Evolutionary conservation across 495 filamentous ascomycete genomes (phyloP).

Genomic region (Penicillium angulare): DNA sequence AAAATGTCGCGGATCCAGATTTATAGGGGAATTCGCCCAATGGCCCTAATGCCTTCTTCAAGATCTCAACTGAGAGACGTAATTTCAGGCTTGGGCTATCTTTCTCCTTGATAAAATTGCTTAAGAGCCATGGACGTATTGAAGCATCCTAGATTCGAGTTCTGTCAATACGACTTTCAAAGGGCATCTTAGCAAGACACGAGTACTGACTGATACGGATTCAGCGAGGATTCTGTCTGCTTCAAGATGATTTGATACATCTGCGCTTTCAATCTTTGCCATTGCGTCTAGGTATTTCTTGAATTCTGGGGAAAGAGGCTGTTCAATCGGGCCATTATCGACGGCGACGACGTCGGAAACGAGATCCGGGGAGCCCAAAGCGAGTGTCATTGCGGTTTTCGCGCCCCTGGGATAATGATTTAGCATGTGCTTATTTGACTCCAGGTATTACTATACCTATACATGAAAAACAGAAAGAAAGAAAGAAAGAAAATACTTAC

Average conservation of each 20-base stretch:
- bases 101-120: conserved; percentile 60
- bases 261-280: conserved; percentile 57
- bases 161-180: neutral
- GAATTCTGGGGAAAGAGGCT: conserved; percentile 62
- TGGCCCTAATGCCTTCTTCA: conserved; percentile 52
- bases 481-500: too few relatives aligned
- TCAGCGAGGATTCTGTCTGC: conserved; percentile 68
- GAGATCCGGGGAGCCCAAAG: conserved; percentile 58
- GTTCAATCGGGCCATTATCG: conserved; percentile 80
- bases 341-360: conserved; percentile 66
- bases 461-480: too few relatives aligned
- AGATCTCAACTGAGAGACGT: conserved; percentile 51
- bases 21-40: conserved; percentile 75
- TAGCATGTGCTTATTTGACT: neutral
- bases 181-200: neutral
- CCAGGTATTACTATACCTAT: neutral
- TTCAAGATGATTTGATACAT: conserved; percentile 58
- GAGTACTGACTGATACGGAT: conserved; percentile 56
- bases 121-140: conserved; percentile 78
- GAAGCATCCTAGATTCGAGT: conserved; percentile 46
- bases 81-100: conserved; percentile 28
- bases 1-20: conserved; percentile 57
- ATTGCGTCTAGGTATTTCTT: conserved; percentile 71
- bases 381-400: conserved; percentile 79
- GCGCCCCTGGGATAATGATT: conserved; percentile 60